Percentiles rank a stretch among this genome's conserved stretches.
phyloP scores from a whole-genome alignment of 306 rosid genomes.

The Sophora flavescens region DNA sequence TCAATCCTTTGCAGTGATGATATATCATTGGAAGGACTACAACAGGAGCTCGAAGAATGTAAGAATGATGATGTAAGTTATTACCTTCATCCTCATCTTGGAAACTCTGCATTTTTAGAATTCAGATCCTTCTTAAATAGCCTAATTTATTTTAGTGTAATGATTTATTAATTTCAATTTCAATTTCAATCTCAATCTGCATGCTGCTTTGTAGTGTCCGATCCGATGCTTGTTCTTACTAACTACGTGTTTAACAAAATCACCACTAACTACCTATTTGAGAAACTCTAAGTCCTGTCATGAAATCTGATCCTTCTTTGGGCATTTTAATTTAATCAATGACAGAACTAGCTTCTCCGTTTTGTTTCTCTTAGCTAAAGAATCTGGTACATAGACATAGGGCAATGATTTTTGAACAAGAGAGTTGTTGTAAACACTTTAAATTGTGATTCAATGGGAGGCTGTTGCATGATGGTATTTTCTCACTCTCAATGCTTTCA shows the following conservation, averaged over 20 bases:
- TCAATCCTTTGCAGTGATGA: conserved; percentile 63
- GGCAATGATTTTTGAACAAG: background rate
- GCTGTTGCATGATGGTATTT: background rate
- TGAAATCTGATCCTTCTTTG: background rate
- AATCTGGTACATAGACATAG: background rate
- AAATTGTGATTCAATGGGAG: background rate
- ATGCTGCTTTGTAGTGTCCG: background rate
- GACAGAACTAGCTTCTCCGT: background rate
- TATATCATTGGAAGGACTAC: conserved; percentile 86
- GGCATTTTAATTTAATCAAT: conserved; percentile 31
- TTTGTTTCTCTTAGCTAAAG: conserved; percentile 2
- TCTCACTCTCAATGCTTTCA: too few relatives aligned
- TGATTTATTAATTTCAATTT: background rate
- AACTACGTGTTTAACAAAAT: background rate
- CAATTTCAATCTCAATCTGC: background rate
- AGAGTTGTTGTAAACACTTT: background rate
- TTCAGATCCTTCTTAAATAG: background rate
- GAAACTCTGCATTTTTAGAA: background rate
- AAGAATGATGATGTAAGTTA: conserved; percentile 76
- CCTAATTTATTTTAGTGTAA: background rate
- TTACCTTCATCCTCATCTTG: background rate
- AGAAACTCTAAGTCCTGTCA: background rate
- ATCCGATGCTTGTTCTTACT: background rate
- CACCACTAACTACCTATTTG: background rate
- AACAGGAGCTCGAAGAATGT: conserved; percentile 95